Conservation (phyloP, 169 alveolate species). For the Toxoplasma gondii region DNA sequence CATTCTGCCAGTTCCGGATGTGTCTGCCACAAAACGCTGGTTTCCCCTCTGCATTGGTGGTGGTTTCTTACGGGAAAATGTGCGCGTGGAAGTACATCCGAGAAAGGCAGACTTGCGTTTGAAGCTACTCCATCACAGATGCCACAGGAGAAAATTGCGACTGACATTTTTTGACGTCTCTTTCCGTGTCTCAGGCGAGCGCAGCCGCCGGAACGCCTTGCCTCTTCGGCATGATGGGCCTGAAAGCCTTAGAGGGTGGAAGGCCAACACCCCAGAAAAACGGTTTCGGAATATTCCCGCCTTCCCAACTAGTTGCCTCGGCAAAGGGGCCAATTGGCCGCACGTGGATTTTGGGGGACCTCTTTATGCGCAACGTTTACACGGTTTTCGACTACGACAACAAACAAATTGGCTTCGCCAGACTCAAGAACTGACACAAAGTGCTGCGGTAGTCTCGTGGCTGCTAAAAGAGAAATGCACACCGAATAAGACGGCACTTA, state of each 20-base stretch:
- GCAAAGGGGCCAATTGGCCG: constrained; percentile 70
- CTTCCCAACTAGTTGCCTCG: neutral
- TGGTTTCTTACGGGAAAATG: too few relatives aligned
- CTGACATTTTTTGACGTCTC: too few relatives aligned
- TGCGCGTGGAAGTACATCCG: too few relatives aligned
- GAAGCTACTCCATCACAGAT: too few relatives aligned
- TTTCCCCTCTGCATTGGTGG: too few relatives aligned
- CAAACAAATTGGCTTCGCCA: constrained; percentile 84
- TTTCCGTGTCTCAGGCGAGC: neutral
- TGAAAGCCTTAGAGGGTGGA: neutral
- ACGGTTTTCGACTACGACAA: constrained; percentile 82
- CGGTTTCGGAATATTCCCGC: neutral
- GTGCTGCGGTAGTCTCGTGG: neutral
- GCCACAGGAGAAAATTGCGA: too few relatives aligned
- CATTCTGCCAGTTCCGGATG: too few relatives aligned
- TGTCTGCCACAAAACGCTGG: too few relatives aligned
- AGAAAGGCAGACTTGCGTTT: too few relatives aligned
- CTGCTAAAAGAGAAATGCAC: too few relatives aligned
- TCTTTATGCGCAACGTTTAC: constrained; percentile 80
- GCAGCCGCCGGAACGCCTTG: constrained; percentile 63
- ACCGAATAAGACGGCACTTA: too few relatives aligned
- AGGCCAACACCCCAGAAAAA: neutral
- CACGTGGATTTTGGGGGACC: constrained; percentile 86
- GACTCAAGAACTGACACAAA: constrained; percentile 42
- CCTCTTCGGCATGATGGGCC: constrained; percentile 68